Base-by-base conservation (phyloP, 768 basidiomycete genomes). In the Xerocomus brunneocitrinus region DNA sequence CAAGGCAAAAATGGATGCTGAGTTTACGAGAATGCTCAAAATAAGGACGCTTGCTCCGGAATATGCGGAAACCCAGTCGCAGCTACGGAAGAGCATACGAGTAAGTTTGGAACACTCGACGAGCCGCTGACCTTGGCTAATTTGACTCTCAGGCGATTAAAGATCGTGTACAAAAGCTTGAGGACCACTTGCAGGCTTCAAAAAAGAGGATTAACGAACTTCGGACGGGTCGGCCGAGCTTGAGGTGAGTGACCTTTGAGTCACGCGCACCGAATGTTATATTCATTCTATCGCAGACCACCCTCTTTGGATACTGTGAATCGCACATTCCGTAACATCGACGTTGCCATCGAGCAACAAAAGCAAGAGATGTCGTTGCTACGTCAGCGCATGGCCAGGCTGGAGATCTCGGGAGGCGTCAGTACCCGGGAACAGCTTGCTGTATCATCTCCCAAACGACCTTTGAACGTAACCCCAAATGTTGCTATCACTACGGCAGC, bases 1-100 rank as follows among this genome's bases (percentile, higher is more conserved):
- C 50, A 83, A 81, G 59, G 93, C 92, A 1, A 82, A 83, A 55
- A 78, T 77, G 30, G 93, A 98, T 63, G 78, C 82, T 3, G 87
- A 87, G 50, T 91, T 95, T 66, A 80, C 83, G 9, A 86, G 83
- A 62, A 81, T 87, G 75, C 71, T 91, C 49, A 84, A 81, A 62
- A 74, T 82, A 3, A 78, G 88, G 44, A 84, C 86, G n/a, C 71
- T 94, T n/a, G 87, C 87, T 12, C 92, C 95, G 0, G 92, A 98
- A 62, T 87, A 93, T 63, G 75, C 84, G 13, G 92, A 95, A 64
- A 86, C 82, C 1, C 94, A 95, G 65, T 80, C 76, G 2, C 82
- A 85, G 50, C 72, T 98, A 27, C 78, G 92, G 31, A 81, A 84
- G 58, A 76, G 78, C 56, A 82, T 90, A 35, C 74, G 86, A 65